Percentiles rank a stretch among this genome's conserved stretches.
Evolutionary conservation across 106 monocot genomes (phyloP).

Genomic region (Platanthera zijinensis): DNA sequence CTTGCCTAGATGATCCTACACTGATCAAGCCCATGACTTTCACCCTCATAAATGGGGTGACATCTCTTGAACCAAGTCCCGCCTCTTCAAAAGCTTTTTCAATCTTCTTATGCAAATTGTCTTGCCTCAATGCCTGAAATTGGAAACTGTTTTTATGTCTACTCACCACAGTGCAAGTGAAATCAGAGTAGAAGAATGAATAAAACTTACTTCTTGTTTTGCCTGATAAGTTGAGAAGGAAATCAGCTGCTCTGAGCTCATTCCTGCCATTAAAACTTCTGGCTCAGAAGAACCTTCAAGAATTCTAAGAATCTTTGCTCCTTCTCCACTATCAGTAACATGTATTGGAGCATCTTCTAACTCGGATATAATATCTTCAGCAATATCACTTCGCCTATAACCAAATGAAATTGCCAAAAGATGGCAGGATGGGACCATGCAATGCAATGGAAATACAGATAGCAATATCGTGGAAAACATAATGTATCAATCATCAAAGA

Average conservation of each 20-base stretch:
- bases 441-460: neutral
- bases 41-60: conserved; percentile 83
- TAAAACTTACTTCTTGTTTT: conserved; percentile 51
- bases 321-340: conserved; percentile 57
- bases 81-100: conserved; percentile 79
- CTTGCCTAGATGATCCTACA: conserved; percentile 32
- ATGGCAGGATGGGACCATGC: neutral
- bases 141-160: neutral
- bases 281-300: conserved; percentile 79
- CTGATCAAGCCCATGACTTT: conserved; percentile 53
- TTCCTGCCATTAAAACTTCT: conserved; percentile 77
- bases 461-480: neutral
- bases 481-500: neutral
- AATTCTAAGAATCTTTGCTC: conserved; percentile 61
- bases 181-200: neutral
- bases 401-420: conserved; percentile 11
- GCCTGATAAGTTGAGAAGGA: conserved; percentile 62
- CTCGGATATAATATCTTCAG: conserved; percentile 62
- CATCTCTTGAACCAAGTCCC: conserved; percentile 65
- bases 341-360: conserved; percentile 25
- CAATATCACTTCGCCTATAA: conserved; percentile 50
- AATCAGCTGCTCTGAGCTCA: conserved; percentile 76
- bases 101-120: conserved; percentile 49
- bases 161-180: neutral
- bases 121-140: conserved; percentile 55